Evolutionary conservation across 2,329 filamentous ascomycete genomes (phyloP).

Genomic region (Neonectria sp.): DNA sequence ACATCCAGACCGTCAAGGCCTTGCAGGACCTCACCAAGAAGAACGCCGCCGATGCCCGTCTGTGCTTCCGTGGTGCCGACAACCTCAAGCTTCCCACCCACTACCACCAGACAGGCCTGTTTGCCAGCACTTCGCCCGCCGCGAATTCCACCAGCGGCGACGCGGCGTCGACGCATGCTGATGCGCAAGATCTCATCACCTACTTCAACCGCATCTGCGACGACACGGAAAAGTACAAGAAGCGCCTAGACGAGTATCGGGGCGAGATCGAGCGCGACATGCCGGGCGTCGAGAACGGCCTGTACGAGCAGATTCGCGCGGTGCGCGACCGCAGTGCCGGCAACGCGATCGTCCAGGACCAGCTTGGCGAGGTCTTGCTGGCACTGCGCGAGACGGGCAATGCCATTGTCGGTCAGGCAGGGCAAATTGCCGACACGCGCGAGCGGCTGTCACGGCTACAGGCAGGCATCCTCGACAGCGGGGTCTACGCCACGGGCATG

Average conservation of each 20-base stretch:
- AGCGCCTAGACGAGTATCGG: constrained; percentile 61
- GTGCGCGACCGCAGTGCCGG: constrained; percentile 54
- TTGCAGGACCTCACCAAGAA: constrained; percentile 73
- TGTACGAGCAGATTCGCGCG: constrained; percentile 60
- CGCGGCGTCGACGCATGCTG: constrained; percentile 55
- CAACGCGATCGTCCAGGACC: constrained; percentile 53
- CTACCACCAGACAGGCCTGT: constrained; percentile 65
- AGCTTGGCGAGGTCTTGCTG: constrained; percentile 56
- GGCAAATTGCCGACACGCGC: constrained; percentile 60
- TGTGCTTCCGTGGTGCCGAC: constrained; percentile 81
- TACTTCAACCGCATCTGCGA: constrained; percentile 62
- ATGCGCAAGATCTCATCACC: constrained; percentile 60
- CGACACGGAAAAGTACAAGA: constrained; percentile 61
- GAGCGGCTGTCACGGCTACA: constrained; percentile 59
- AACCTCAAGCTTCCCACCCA: constrained; percentile 79
- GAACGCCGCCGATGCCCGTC: constrained; percentile 78
- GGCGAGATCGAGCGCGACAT: constrained; percentile 63
- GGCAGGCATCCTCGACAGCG: constrained; percentile 57
- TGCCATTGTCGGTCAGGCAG: constrained; percentile 59
- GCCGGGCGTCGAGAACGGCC: constrained; percentile 63
- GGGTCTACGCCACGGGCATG: constrained; percentile 53
- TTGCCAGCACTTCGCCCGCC: constrained; percentile 52
- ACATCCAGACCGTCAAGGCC: constrained; percentile 74
- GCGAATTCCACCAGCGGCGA: constrained; percentile 49
- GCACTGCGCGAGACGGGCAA: constrained; percentile 58